Evolutionary conservation across 2,329 filamentous ascomycete species (phyloP), one percentile per base, ranked within the genome.

Genomic region (Hypoxylon sp.): DNA sequence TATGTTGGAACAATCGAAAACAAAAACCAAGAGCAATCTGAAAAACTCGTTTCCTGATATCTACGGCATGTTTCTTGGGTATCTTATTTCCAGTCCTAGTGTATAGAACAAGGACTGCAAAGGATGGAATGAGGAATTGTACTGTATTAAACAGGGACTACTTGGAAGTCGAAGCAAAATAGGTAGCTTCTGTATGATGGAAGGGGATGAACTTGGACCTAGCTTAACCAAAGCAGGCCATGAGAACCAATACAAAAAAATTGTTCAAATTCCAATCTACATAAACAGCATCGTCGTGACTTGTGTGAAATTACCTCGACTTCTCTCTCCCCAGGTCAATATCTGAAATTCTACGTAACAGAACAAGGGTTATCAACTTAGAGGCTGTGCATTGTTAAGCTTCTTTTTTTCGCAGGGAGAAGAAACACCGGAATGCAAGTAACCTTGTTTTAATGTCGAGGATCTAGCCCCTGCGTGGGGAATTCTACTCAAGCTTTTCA

Each of bases 1-100:
- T 40, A 1, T 45, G 29, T 30, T 45, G 51, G 46, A 55, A 57
- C 42, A 51, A n/a, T 37, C 35, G 47, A 55, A 56, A 58, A 46
- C 51, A 55, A 58, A 55, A 56, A 58, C 42, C 51, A 55, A 58
- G 55, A 58, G 51, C 55, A 55, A 55, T 58, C 55, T 58, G 55
- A 48, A n/a, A 25, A 31, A 23, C 51, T 57, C 35, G 48, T 50
- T 51, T 58, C 23, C 29, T 29, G 40, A 34, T 31, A 35, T 49
- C 45, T 21, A 34, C 20, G 32, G 36, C 26, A 46, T 37, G 29
- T 16, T 26, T 42, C 17, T 38, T 41, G 45, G 49, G 37, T 26
- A 46, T 55, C 34, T 46, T 46, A n/a, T 50, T 42, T 34, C 26
- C 48, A 45, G 55, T 58, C 51, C 55, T 55, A 58, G 55, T 58